These are phyloP conservation scores for Cystofilobasidium macerans DNA, from an alignment of 768 basidiomycete species.

Conservation along the genomic window DNA sequence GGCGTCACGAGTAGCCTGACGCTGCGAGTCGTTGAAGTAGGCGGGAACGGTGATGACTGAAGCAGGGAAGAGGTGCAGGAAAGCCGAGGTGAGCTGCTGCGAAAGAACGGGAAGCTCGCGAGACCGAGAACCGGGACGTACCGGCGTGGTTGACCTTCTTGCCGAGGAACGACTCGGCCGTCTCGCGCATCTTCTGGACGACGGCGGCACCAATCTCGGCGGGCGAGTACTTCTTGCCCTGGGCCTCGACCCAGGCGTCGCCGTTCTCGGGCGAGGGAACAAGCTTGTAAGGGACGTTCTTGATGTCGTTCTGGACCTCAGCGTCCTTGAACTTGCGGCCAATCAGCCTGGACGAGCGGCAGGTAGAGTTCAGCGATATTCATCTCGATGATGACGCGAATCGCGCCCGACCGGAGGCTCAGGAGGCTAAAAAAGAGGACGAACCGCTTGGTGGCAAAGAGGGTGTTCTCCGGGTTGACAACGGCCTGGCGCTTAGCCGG, in stretches of 20 bases:
- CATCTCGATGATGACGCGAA: too few species aligned
- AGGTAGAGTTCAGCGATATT: not conserved
- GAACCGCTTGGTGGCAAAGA: constrained; percentile 40
- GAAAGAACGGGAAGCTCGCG: not conserved
- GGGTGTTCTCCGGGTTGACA: constrained; percentile 86
- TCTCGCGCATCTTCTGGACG: constrained; percentile 87
- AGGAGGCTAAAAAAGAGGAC: not conserved
- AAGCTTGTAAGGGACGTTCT: constrained; percentile 50
- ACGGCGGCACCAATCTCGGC: constrained; percentile 42
- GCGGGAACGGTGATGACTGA: constrained; percentile 87
- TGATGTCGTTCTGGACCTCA: constrained; percentile 83
- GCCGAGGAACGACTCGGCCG: constrained; percentile 83
- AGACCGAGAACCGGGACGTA: not conserved
- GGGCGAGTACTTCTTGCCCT: constrained; percentile 62
- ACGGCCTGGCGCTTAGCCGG: constrained; percentile 96
- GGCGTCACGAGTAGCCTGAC: constrained; percentile 96
- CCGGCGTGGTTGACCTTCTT: constrained; percentile 80
- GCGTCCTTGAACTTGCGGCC: constrained; percentile 85
- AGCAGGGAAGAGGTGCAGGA: not conserved
- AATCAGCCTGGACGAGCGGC: constrained; percentile 42
- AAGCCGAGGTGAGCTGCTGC: too few species aligned
- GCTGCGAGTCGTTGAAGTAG: constrained; percentile 98
- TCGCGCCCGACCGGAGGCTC: too few species aligned
- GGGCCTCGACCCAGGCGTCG: constrained; percentile 61
- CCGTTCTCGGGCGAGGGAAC: constrained; percentile 46